Percentiles rank a stretch among this genome's conserved stretches.
Conservation (phyloP, 371 early-diverging fungal species). For the Lichtheimia ramosa region DNA sequence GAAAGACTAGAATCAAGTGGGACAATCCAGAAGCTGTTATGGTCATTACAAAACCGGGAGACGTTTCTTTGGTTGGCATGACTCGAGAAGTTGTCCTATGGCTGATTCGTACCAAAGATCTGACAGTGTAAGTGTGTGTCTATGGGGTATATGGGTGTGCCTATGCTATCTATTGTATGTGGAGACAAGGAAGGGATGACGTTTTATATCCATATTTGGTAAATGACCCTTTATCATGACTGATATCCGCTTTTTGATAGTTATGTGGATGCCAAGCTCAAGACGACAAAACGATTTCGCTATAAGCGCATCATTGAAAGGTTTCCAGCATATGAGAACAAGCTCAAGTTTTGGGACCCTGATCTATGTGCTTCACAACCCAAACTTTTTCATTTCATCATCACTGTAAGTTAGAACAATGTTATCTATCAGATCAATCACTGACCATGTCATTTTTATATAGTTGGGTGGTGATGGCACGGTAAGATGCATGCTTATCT, state of each 20-base stretch:
- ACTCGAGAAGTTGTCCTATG: slow-evolving; percentile 82
- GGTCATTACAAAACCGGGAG: slow-evolving; percentile 91
- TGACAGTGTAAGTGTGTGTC: slow-evolving; percentile 61
- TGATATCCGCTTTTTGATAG: slow-evolving; percentile 20
- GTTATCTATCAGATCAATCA: background rate
- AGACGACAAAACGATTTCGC: slow-evolving; percentile 57
- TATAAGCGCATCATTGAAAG: slow-evolving; percentile 40
- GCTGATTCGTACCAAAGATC: slow-evolving; percentile 64
- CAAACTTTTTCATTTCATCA: slow-evolving; percentile 78
- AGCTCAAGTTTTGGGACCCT: slow-evolving; percentile 78
- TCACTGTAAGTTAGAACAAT: slow-evolving; percentile 55
- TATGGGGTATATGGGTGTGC: too few relatives aligned
- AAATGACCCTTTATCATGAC: background rate
- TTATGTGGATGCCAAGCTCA: slow-evolving; percentile 70
- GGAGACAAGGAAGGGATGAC: too few relatives aligned
- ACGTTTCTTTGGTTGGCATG: slow-evolving; percentile 69
- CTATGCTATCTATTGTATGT: too few relatives aligned
- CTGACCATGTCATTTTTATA: slow-evolving; percentile 31
- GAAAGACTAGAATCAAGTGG: slow-evolving; percentile 57
- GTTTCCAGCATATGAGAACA: slow-evolving; percentile 22
- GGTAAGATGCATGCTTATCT: slow-evolving; percentile 73
- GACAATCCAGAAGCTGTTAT: slow-evolving; percentile 73
- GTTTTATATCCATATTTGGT: background rate
- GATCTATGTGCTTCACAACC: slow-evolving; percentile 69
- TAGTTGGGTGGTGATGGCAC: slow-evolving; percentile 91